Base-by-base conservation (phyloP, 805 yeast genomes). In the Kluyveromyces dobzhanskii region DNA sequence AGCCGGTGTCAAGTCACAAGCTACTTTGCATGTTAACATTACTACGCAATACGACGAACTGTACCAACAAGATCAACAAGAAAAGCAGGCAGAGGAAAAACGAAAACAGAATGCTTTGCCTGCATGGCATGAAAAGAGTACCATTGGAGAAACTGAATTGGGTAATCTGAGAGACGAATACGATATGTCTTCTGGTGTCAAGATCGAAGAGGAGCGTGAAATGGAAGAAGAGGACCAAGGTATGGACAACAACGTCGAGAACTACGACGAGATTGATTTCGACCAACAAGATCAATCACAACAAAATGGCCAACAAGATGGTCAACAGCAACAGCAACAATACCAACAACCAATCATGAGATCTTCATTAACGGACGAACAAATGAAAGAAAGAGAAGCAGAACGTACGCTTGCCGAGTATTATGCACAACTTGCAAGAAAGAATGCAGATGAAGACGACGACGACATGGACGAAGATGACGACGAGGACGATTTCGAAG, bases 91-190 rank as follows among this genome's bases (percentile, higher is more conserved):
- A 68, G 66, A 78, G 73, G 71, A 77, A 75, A 60, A 80, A 73
- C 59, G 88, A 59, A 80, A 83, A 55, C 96, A 90, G 60, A 92
- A 92, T 57, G 96, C 96, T 3, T 70, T 92, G 48, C 99, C 99
- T 6, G 80, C 92, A 21, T 92, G 99, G 99, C 95, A 92, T 57
- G 77, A 82, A 47, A 80, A 81, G 49, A 78, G 90, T 55, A 88
- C 99, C 0, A 90, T 90, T 48, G 95, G 95, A 33, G 70, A 78
- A 48, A 61, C 71, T 11, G 69, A 71, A 3, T 59, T 75, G 42
- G 84, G 80, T 42, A 71, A 66, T 45, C 51, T 77, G 42, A 80
- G 72, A 45, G 67, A 64, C 32, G 77, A 68, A 26, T 81, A 73
- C 39, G 67, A 63, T 31, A 62, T 53, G 23, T 56, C 21, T 5